These are phyloP conservation scores for Xylaria curta DNA, from an alignment of 495 filamentous ascomycete genomes.

Conservation along the genomic window DNA sequence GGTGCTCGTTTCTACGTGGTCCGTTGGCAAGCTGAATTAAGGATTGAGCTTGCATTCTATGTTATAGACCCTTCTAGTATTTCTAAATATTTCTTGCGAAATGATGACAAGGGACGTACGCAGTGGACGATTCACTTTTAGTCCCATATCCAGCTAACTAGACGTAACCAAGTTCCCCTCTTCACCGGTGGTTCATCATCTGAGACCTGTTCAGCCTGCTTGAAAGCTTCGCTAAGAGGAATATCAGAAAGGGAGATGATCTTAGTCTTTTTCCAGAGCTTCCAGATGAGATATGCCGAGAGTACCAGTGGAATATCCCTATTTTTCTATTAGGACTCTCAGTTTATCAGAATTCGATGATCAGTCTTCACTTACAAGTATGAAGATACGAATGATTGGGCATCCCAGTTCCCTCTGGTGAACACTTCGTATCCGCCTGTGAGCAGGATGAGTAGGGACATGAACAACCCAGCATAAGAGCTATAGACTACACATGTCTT, in stretches of 20 bases:
- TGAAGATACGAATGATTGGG: conserved; percentile 53
- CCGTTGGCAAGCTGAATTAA: no score
- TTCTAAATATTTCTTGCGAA: neutral
- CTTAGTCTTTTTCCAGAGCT: conserved; percentile 59
- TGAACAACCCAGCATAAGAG: conserved; percentile 47
- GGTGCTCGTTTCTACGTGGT: no score
- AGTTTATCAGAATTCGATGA: neutral
- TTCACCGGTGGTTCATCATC: conserved; percentile 45
- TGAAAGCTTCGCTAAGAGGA: conserved; percentile 50
- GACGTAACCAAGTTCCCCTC: conserved; percentile 35
- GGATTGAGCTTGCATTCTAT: neutral
- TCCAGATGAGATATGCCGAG: conserved; percentile 60
- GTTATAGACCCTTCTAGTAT: neutral
- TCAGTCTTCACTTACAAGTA: conserved; percentile 51
- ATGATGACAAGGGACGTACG: neutral
- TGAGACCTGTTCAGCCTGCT: conserved; percentile 41
- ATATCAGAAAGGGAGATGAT: conserved; percentile 59
- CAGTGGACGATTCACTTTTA: conserved; percentile 18
- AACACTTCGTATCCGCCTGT: conserved; percentile 57
- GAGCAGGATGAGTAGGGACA: conserved; percentile 55
- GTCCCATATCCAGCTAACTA: conserved; percentile 53
- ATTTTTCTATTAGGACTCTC: conserved; percentile 21
- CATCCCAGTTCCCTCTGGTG: conserved; percentile 54
- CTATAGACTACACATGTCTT: conserved; percentile 37
- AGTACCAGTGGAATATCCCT: conserved; percentile 63